A percentile compares a stretch with the other conserved stretches of the same genome.
Evolutionary conservation across 495 filamentous ascomycete species (phyloP).

Genomic region (Opeltia flavorubescens): DNA sequence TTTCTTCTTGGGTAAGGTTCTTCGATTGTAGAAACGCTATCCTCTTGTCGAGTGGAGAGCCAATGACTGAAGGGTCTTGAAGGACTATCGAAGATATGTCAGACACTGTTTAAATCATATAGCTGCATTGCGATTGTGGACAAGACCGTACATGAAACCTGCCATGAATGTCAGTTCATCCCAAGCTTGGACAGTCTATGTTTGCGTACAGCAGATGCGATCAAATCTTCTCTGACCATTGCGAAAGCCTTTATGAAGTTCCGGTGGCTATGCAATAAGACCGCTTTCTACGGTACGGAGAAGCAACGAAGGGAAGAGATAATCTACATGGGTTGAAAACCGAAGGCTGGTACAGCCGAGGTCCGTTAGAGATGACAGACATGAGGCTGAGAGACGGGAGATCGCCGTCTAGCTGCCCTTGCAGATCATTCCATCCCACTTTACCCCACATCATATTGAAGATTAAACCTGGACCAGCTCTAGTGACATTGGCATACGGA

Average conservation of each 20-base stretch:
- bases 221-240: conserved; percentile 76
- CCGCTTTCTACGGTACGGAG: too few relatives aligned
- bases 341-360: too few relatives aligned
- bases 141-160: conserved; percentile 36
- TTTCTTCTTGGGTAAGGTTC: conserved; percentile 91
- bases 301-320: too few relatives aligned
- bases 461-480: too few relatives aligned
- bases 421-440: too few relatives aligned
- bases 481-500: too few relatives aligned
- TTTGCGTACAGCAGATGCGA: conserved; percentile 60
- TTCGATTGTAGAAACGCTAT: conserved; percentile 91
- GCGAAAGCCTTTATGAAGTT: neutral
- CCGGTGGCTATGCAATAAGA: too few relatives aligned
- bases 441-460: neutral
- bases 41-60: conserved; percentile 80
- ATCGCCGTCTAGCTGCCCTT: too few relatives aligned
- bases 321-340: too few relatives aligned
- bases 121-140: neutral
- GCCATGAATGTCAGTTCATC: conserved; percentile 26
- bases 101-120: neutral
- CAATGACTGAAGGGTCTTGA: conserved; percentile 81
- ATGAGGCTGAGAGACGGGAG: too few relatives aligned
- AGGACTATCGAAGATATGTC: conserved; percentile 46
- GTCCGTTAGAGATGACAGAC: too few relatives aligned
- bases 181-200: neutral